Evolutionary conservation across 345 rosid genomes (phyloP), one percentile per base, ranked within the genome.

Genomic region (Streptanthus diversifolius): DNA sequence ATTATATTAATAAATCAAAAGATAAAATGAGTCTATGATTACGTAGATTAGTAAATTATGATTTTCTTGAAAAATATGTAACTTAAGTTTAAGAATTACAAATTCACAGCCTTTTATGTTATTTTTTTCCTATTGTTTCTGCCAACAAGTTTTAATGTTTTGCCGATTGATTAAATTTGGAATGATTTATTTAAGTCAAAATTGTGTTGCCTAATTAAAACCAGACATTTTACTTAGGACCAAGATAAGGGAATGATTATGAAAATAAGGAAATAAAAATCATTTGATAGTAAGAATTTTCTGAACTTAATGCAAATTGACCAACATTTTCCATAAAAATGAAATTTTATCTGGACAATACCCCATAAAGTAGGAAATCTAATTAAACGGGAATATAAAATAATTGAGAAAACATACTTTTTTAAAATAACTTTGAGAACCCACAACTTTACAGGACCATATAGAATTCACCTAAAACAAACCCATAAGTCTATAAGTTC

Each of bases 161-260:
- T 64, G 8, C 66, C 10, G 1, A 55, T 19, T 72, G 15, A 10
- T 30, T 53, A 27, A 36, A 65, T 44, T 53, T 45, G 32, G 21
- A 35, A 73, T 33, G 14, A 56, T 56, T 22, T 35, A 33, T 45
- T 25, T 8, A 37, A 67, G 22, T 48, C 32, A 59, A 49, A 29
- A 9, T 3, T 6, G 40, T 40, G 30, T 68, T 75, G 41, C 79
- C 21, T 35, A 22, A 68, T 43, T 59, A 10, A 52, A 75, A 51
- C 48, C 17, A 75, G 61, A n/a, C 63, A 75, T 2, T 58, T 47
- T 63, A 74, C 51, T 11, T 59, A n/a, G 68, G 62, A 51, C 24
- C n/a, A 15, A 68, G 30, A 49, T 10, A 3, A 55, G 12, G 25
- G 55, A 15, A 29, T 48, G 15, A 5, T 24, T 24, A 3, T 24